Conservation (phyloP, 2,329 filamentous ascomycete species). For the Hypoxylon sp. region DNA sequence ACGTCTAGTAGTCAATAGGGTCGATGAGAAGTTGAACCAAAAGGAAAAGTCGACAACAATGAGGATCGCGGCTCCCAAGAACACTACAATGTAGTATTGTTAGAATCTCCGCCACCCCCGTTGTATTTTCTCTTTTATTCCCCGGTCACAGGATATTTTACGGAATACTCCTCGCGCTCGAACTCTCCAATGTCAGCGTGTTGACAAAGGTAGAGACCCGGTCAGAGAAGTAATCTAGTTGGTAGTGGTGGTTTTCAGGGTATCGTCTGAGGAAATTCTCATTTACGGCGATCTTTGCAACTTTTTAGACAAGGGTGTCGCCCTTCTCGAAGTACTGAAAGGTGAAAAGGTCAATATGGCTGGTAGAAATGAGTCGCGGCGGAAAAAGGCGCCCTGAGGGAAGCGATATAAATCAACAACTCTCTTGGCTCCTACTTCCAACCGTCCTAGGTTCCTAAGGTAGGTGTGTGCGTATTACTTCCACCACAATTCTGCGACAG, state of each 20-base stretch:
- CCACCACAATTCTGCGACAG: constrained; percentile 50
- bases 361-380: constrained; percentile 1
- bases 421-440: constrained; percentile 11
- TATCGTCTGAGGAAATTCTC: background rate
- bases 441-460: constrained; percentile 17
- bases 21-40: constrained; percentile 42
- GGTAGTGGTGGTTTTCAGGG: background rate
- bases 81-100: constrained; percentile 42
- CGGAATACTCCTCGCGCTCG: background rate
- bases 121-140: background rate
- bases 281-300: background rate
- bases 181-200: background rate
- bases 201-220: background rate
- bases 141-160: too few species aligned
- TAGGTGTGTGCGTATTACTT: constrained; percentile 41
- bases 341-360: constrained; percentile 8
- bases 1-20: constrained; percentile 52
- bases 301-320: background rate
- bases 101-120: constrained; percentile 37
- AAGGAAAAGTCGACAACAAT: constrained; percentile 40
- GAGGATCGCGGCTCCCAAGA: constrained; percentile 23
- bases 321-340: constrained; percentile 23
- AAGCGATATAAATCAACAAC: constrained; percentile 27
- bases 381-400: background rate
- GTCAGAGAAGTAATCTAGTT: background rate